Percentiles rank a stretch among this genome's conserved stretches.
phyloP scores from a whole-genome alignment of 1,284 basidiomycete genomes.

The Acaromyces ingoldii region DNA sequence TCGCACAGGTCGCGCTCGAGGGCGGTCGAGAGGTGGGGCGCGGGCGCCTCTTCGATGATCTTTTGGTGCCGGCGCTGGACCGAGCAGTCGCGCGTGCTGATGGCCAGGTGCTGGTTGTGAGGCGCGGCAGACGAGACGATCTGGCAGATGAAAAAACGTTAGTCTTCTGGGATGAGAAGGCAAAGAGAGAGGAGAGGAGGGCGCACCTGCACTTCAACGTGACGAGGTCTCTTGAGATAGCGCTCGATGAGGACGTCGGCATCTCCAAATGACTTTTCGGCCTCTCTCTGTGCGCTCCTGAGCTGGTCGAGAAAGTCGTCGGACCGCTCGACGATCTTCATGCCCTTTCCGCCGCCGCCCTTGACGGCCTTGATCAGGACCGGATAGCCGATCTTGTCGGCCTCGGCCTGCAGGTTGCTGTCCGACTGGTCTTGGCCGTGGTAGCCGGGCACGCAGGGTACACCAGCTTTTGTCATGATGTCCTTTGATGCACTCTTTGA shows the following conservation, averaged over 20 bases:
- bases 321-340: constrained; percentile 55
- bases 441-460: constrained; percentile 89
- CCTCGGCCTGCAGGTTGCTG: constrained; percentile 61
- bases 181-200: no score
- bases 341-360: constrained; percentile 54
- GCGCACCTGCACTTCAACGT: constrained; percentile 68
- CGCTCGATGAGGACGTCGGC: constrained; percentile 42
- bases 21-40: constrained; percentile 72
- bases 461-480: constrained; percentile 83
- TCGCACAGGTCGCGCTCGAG: constrained; percentile 73
- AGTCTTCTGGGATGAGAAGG: no score
- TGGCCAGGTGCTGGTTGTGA: constrained; percentile 73
- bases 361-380: constrained; percentile 53
- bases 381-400: constrained; percentile 55
- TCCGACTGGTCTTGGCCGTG: constrained; percentile 72
- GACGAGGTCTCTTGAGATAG: constrained; percentile 42
- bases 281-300: constrained; percentile 75
- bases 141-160: no score
- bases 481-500: constrained; percentile 67
- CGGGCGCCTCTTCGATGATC: constrained; percentile 92
- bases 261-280: constrained; percentile 57
- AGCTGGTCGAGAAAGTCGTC: constrained; percentile 71
- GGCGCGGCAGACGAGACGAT: constrained; percentile 61
- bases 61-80: constrained; percentile 92
- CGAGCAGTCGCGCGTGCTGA: constrained; percentile 91